These are phyloP conservation scores for Microthyrium microscopicum DNA, from an alignment of 2,329 filamentous ascomycete genomes.

Conservation along the genomic window DNA sequence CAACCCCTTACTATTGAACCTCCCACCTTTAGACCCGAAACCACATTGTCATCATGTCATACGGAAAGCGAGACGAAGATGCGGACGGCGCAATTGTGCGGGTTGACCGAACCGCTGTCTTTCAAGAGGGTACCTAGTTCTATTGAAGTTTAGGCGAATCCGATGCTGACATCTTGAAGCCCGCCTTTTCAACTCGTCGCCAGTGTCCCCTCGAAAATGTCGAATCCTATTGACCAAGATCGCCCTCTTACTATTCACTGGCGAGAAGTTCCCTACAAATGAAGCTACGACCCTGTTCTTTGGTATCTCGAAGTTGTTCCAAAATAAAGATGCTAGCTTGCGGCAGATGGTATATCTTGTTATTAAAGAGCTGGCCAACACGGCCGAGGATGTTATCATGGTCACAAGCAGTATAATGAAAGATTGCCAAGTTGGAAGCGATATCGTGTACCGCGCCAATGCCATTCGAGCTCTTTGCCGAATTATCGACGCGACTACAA, in stretches of 20 bases:
- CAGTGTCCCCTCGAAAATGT: constrained; percentile 92
- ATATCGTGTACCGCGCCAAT: constrained; percentile 86
- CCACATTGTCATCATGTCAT: no score
- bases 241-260: constrained; percentile 85
- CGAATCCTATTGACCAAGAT: constrained; percentile 96
- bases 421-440: constrained; percentile 88
- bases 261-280: constrained; percentile 90
- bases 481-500: constrained; percentile 58
- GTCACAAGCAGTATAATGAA: constrained; percentile 99
- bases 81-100: constrained; percentile 85
- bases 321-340: constrained; percentile 96
- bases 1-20: no score
- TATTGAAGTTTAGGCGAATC: constrained; percentile 10
- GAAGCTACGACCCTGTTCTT: constrained; percentile 98
- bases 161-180: constrained; percentile 35
- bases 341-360: constrained; percentile 98
- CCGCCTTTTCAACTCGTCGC: constrained; percentile 93
- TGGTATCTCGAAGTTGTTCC: constrained; percentile 67
- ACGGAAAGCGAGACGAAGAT: constrained; percentile 99
- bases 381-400: constrained; percentile 98
- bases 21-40: no score
- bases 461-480: constrained; percentile 27
- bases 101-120: constrained; percentile 93
- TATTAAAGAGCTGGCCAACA: constrained; percentile 91
- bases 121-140: constrained; percentile 74